Base-by-base conservation (phyloP, 2,329 filamentous ascomycete species). In the Davidsoniella neocaledoniae region DNA sequence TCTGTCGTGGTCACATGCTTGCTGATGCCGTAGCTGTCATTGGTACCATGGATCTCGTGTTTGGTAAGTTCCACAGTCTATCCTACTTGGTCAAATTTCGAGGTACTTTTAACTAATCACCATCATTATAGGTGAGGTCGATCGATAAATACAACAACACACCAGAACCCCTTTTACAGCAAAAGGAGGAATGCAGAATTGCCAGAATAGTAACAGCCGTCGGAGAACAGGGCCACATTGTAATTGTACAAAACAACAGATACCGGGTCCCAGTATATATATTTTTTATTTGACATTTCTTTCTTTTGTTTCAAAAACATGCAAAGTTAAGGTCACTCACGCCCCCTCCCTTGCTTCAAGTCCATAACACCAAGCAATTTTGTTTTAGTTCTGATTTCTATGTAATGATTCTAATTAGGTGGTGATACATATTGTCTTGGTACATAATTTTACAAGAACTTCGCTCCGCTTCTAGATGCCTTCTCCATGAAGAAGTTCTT, bases 21-120 rank as follows among this genome's bases (percentile, higher is more conserved):
- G 91, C 93, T 54, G 91, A 98, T 67, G 91, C 90, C 23, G 91
- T 98, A 46, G 93, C 91, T 44, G 88, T 96, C 53, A 96, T 96
- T 59, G 83, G 79, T 63, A 83, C 83, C 48, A 87, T 88, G 83
- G 83, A 87, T 76, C 68, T 91, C 63, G 84, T 90, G 72, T 90
- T 91, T 65, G 86, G 86, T 78, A 72, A 73, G 76, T 66, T 46
- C 46, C 47, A 9, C 16, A 23, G 10, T 8, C 45, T 37, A 38
- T 16, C 14, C 19, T 51, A 46, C 5, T 8, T 16, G n/a, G 7
- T 26, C 42, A 16, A n/a, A 19, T 37, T 38, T 21, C 46, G 23
- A 9, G 21, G 10, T 17, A 14, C 16, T 38, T 43, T 5, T 10
- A 17, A 9, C 10, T 6, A 16, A n/a, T 2, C 19, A 12, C 19